Evolutionary conservation across 768 basidiomycete species (phyloP).

Genomic region (Auriscalpium orientale): DNA sequence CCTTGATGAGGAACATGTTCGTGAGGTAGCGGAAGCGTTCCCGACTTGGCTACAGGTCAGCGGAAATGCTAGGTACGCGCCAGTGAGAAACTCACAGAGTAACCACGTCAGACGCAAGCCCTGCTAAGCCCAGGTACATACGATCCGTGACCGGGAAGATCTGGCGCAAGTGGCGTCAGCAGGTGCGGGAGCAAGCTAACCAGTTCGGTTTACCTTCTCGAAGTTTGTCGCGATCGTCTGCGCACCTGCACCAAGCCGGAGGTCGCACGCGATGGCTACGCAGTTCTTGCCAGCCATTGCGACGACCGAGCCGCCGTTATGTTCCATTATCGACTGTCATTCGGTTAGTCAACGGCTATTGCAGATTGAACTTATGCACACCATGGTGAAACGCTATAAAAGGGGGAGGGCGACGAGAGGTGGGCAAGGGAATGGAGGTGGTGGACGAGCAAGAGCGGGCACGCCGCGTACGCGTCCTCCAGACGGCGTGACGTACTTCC

Average conservation of each 20-base stretch:
- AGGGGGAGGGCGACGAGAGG: no score
- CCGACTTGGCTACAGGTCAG: no score
- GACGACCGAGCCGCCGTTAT: slow-evolving; percentile 96
- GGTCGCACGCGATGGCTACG: slow-evolving; percentile 95
- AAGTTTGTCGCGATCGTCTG: slow-evolving; percentile 84
- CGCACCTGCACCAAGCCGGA: slow-evolving; percentile 84
- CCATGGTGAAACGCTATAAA: no score
- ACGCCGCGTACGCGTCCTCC: no score
- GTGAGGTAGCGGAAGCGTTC: slow-evolving; percentile 90
- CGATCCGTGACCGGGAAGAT: slow-evolving; percentile 92
- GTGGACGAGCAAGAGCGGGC: no score
- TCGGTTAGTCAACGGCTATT: background rate
- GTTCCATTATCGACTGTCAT: slow-evolving; percentile 76
- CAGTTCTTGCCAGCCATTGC: slow-evolving; percentile 99
- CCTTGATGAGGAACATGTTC: slow-evolving; percentile 99
- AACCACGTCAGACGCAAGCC: slow-evolving; percentile 87
- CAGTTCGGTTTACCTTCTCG: slow-evolving; percentile 59
- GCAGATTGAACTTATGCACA: no score
- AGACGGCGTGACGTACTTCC: no score
- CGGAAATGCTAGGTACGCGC: no score
- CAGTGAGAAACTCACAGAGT: slow-evolving; percentile 74
- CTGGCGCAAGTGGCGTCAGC: slow-evolving; percentile 30
- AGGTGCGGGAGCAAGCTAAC: background rate
- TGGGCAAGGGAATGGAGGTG: no score
- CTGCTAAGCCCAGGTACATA: slow-evolving; percentile 85